A percentile compares a stretch with the other conserved stretches of the same genome.
phyloP scores from a whole-genome alignment of 345 rosid genomes.

The Pugionium dolabratum region DNA sequence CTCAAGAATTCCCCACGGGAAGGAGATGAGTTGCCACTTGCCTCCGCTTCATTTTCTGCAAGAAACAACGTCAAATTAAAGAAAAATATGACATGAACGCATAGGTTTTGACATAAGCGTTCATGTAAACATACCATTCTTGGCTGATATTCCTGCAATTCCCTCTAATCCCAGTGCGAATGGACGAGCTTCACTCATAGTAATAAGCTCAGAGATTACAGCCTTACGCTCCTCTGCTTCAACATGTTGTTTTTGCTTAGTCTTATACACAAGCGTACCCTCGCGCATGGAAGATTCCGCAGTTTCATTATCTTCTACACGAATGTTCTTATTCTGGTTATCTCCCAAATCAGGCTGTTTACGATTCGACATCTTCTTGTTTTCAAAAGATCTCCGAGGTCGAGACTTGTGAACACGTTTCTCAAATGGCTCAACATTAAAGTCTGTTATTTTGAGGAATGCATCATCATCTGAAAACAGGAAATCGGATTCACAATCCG shows the following conservation, averaged over 20 bases:
- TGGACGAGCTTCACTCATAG: slow-evolving; percentile 48
- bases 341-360: slow-evolving; percentile 28
- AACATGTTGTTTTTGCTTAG: slow-evolving; percentile 13
- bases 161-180: slow-evolving; percentile 31
- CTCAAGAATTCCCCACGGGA: slow-evolving; percentile 41
- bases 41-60: slow-evolving; percentile 43
- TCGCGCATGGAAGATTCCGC: slow-evolving; percentile 29
- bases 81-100: slow-evolving; percentile 15
- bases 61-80: slow-evolving; percentile 29
- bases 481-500: slow-evolving; percentile 59
- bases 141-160: slow-evolving; percentile 19
- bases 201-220: slow-evolving; percentile 46
- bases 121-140: slow-evolving; percentile 23
- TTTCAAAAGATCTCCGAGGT: slow-evolving; percentile 22
- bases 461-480: slow-evolving; percentile 54
- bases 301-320: slow-evolving; percentile 32
- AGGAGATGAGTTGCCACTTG: slow-evolving; percentile 35
- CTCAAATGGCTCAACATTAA: slow-evolving; percentile 36
- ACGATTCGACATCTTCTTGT: slow-evolving; percentile 24
- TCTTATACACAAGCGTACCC: slow-evolving; percentile 45
- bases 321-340: slow-evolving; percentile 28
- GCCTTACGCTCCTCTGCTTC: slow-evolving; percentile 29
- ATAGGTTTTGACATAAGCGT: slow-evolving; percentile 2
- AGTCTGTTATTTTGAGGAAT: slow-evolving; percentile 32
- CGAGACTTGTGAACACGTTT: slow-evolving; percentile 34